phyloP scores from a whole-genome alignment of 1,139 yeast genomes.

The Yamadazyma pseudoaaseri region DNA sequence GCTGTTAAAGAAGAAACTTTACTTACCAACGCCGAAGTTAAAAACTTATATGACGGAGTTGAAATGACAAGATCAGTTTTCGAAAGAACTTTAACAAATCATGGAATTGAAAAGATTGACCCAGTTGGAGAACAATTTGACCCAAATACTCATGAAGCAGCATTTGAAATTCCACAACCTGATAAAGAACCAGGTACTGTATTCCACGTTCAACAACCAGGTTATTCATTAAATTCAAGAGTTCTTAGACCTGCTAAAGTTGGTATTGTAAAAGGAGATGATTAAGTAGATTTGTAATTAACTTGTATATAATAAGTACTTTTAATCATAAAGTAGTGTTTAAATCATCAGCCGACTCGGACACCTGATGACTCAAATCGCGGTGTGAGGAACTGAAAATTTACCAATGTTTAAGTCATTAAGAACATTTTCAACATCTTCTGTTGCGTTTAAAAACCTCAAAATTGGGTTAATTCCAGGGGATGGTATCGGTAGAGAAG shows the following conservation, averaged over 20 bases:
- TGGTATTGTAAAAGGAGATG: conserved; percentile 73
- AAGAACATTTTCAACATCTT: conserved; percentile 38
- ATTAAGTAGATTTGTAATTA: conserved; percentile 3
- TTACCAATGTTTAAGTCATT: conserved; percentile 10
- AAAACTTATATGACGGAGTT: conserved; percentile 83
- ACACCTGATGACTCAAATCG: too few relatives aligned
- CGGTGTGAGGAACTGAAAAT: too few relatives aligned
- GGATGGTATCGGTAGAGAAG: conserved; percentile 97
- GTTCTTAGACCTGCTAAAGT: conserved; percentile 96
- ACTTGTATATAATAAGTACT: too few relatives aligned
- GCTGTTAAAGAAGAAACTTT: conserved; percentile 72
- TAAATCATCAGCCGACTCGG: too few relatives aligned
- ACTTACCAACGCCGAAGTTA: conserved; percentile 59
- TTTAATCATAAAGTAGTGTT: too few relatives aligned
- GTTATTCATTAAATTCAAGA: conserved; percentile 82
- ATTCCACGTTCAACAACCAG: conserved; percentile 90
- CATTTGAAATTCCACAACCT: conserved; percentile 84
- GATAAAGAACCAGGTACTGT: conserved; percentile 92
- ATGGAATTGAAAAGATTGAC: conserved; percentile 79
- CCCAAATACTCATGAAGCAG: conserved; percentile 92
- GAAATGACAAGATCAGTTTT: conserved; percentile 86
- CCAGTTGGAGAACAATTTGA: conserved; percentile 86
- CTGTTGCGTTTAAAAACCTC: conserved; percentile 32
- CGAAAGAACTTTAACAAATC: conserved; percentile 77
- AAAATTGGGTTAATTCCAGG: conserved; percentile 82